These are phyloP conservation scores for Ceratocystis papillata DNA, from an alignment of 2,329 filamentous ascomycete genomes.

Conservation along the genomic window DNA sequence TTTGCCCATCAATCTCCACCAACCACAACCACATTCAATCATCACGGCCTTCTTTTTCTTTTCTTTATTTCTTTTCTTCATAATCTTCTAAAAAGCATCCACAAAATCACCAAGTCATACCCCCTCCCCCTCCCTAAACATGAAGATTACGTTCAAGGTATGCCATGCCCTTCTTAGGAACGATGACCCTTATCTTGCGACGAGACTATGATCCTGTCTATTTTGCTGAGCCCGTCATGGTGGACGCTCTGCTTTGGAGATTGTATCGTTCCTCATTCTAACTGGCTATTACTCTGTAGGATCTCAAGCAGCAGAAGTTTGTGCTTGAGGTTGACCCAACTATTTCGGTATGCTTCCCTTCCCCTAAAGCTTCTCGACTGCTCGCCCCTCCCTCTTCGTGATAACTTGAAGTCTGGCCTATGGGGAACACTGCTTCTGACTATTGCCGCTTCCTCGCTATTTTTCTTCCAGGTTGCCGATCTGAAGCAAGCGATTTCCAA, in stretches of 20 bases:
- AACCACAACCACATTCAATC: background rate
- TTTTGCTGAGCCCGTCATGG: no score
- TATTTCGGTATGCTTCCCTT: conserved; percentile 56
- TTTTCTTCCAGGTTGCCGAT: conserved; percentile 57
- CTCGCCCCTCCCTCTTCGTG: background rate
- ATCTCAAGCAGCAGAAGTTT: conserved; percentile 98
- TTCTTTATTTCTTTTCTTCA: conserved; percentile 4
- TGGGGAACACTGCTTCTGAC: background rate
- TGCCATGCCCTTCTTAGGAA: conserved; percentile 26
- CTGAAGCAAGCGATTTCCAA: conserved; percentile 86
- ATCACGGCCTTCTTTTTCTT: conserved; percentile 2
- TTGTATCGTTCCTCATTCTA: conserved; percentile 2
- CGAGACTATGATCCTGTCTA: no score
- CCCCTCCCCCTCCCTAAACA: conserved; percentile 33
- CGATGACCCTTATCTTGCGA: no score
- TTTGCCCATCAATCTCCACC: background rate
- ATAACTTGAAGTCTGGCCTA: conserved; percentile 2
- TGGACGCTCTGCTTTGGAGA: conserved; percentile 5
- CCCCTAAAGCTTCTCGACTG: conserved; percentile 23
- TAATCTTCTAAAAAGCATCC: background rate
- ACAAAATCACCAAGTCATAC: no score
- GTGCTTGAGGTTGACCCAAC: conserved; percentile 86
- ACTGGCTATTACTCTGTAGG: conserved; percentile 41
- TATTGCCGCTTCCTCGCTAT: background rate
- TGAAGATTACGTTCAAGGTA: conserved; percentile 61